Evolutionary conservation across 495 filamentous ascomycete genomes (phyloP).

Genomic region (Annulohypoxylon nitens): DNA sequence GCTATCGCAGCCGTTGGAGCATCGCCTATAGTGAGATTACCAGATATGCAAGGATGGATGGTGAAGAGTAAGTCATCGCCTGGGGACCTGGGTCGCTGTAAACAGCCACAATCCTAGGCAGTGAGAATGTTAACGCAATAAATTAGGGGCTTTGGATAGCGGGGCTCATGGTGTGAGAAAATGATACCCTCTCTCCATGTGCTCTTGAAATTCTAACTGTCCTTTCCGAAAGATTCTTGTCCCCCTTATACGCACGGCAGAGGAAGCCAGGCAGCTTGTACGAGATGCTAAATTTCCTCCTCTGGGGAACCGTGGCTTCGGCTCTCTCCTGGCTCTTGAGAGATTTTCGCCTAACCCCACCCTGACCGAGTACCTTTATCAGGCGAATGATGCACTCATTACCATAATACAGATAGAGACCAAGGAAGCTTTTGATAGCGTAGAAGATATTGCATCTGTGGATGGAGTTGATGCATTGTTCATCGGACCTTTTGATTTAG

Average conservation of each 20-base stretch:
- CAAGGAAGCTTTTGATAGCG: constrained; percentile 72
- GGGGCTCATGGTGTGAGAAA: constrained; percentile 72
- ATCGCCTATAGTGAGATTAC: constrained; percentile 73
- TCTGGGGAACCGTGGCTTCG: constrained; percentile 70
- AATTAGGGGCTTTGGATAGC: constrained; percentile 69
- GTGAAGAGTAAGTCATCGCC: constrained; percentile 68
- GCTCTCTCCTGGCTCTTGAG: constrained; percentile 73
- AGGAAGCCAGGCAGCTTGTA: constrained; percentile 70
- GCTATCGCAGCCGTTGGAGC: constrained; percentile 74
- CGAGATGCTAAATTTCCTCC: constrained; percentile 74
- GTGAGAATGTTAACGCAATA: background rate
- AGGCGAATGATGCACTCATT: constrained; percentile 76
- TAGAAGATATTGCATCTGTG: constrained; percentile 77
- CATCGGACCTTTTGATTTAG: constrained; percentile 82
- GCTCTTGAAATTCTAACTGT: background rate
- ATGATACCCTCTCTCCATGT: background rate
- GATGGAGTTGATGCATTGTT: constrained; percentile 78
- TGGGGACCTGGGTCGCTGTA: background rate
- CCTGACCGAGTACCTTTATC: constrained; percentile 73
- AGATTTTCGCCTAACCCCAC: constrained; percentile 67
- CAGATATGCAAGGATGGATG: constrained; percentile 75
- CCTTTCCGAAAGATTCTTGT: constrained; percentile 63
- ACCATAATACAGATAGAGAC: constrained; percentile 88
- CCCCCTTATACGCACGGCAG: constrained; percentile 71
- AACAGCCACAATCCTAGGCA: background rate